phyloP scores from a whole-genome alignment of 1,139 yeast genomes.

The Geotrichum macrosporum region DNA sequence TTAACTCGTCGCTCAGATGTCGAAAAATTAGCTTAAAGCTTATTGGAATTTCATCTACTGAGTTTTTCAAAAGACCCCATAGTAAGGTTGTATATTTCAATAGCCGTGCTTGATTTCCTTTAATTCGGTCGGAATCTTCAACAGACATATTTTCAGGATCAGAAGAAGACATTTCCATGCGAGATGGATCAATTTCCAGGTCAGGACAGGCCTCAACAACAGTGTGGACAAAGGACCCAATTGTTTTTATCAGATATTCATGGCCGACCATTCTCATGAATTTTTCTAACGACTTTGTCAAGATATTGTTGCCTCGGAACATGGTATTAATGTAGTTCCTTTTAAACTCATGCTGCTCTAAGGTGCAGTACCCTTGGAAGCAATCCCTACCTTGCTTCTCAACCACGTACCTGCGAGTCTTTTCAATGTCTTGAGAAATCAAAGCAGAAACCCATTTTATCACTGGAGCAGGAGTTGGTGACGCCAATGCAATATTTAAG shows the following conservation, averaged over 20 bases:
- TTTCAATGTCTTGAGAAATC: slow-evolving; percentile 15
- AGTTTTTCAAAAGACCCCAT: slow-evolving; percentile 68
- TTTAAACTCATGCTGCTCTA: slow-evolving; percentile 20
- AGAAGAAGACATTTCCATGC: slow-evolving; percentile 38
- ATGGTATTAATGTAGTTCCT: slow-evolving; percentile 53
- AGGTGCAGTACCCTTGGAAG: slow-evolving; percentile 9
- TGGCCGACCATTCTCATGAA: slow-evolving; percentile 74
- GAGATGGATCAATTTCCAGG: slow-evolving; percentile 72
- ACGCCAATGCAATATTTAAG: slow-evolving; percentile 49
- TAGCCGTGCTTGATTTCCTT: slow-evolving; percentile 52
- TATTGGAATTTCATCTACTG: slow-evolving; percentile 74
- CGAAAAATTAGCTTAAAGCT: slow-evolving; percentile 50
- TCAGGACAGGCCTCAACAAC: slow-evolving; percentile 49
- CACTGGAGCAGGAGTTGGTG: slow-evolving; percentile 40
- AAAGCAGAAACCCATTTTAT: slow-evolving; percentile 14
- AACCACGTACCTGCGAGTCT: slow-evolving; percentile 6
- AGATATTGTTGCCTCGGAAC: slow-evolving; percentile 78
- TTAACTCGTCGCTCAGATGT: slow-evolving; percentile 29
- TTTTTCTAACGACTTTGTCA: slow-evolving; percentile 75
- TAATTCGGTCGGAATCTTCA: slow-evolving; percentile 40
- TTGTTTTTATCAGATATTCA: slow-evolving; percentile 66
- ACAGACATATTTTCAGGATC: slow-evolving; percentile 36
- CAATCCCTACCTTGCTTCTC: slow-evolving; percentile 8
- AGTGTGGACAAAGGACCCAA: slow-evolving; percentile 61
- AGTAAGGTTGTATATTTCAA: slow-evolving; percentile 54